These are phyloP conservation scores for Podospora fimiseda DNA, from an alignment of 495 filamentous ascomycete species.

Conservation along the genomic window DNA sequence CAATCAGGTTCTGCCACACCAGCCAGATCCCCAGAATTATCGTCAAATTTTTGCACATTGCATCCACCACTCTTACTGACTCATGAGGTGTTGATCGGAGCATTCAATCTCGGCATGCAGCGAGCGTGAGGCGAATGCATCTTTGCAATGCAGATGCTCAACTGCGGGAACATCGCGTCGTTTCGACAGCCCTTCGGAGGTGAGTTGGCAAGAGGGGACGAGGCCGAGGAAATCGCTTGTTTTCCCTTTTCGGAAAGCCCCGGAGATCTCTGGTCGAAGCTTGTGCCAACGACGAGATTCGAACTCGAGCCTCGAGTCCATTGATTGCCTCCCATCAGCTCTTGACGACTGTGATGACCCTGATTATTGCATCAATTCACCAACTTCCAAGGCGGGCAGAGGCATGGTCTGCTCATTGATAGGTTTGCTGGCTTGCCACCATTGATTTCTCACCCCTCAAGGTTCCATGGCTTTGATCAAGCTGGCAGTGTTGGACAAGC, in stretches of 20 bases:
- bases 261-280: neutral
- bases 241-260: neutral
- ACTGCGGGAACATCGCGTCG: conserved; percentile 5
- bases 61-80: neutral
- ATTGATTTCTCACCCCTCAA: neutral
- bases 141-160: conserved; percentile 5
- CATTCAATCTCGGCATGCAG: conserved; percentile 5
- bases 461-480: neutral
- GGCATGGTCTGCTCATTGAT: neutral
- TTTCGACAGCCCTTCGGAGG: conserved; percentile 1
- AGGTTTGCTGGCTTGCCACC: neutral
- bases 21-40: conserved; percentile 3
- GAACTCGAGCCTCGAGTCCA: neutral
- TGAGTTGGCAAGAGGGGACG: conserved; percentile 1
- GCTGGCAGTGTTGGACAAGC: neutral
- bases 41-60: conserved; percentile 1
- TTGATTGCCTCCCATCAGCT: neutral
- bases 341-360: neutral
- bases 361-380: neutral
- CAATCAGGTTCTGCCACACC: conserved; percentile 23
- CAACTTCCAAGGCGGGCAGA: neutral
- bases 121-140: conserved; percentile 15
- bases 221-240: neutral
- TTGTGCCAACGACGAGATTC: neutral
- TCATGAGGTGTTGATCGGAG: conserved; percentile 3